phyloP scores from a whole-genome alignment of 176 grass and related monocot species.

The Zizania latifolia region DNA sequence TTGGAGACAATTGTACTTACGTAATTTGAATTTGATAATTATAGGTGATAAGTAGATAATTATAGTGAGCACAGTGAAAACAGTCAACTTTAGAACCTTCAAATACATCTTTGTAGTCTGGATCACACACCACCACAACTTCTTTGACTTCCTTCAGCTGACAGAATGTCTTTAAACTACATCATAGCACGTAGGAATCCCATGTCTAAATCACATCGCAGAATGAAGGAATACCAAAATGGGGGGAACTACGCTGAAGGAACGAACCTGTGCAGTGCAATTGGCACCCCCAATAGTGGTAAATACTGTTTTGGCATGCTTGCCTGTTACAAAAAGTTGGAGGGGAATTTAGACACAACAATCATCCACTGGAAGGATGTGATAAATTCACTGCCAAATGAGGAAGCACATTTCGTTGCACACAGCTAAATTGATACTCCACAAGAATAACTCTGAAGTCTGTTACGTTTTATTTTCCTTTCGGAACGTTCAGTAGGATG shows the following conservation, averaged over 20 bases:
- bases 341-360: conserved; percentile 4
- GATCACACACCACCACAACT: conserved; percentile 94
- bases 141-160: conserved; percentile 86
- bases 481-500: background rate
- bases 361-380: too few species aligned
- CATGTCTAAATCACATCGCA: conserved; percentile 5
- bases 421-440: background rate
- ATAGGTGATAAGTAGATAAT: background rate
- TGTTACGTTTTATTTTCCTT: background rate
- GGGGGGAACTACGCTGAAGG: background rate
- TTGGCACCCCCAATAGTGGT: conserved; percentile 70
- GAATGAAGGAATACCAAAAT: background rate
- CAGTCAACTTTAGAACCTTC: conserved; percentile 59
- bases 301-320: conserved; percentile 97
- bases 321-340: conserved; percentile 49
- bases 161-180: conserved; percentile 81
- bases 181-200: conserved; percentile 3
- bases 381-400: too few species aligned
- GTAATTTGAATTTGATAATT: background rate
- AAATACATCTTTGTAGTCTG: conserved; percentile 78
- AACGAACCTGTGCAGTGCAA: conserved; percentile 84
- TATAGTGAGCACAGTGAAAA: conserved; percentile 5
- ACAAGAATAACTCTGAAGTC: background rate
- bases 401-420: background rate
- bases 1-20: background rate